Base-by-base conservation (phyloP, 352 stramenopile species). In the Globisporangium viniferum region DNA sequence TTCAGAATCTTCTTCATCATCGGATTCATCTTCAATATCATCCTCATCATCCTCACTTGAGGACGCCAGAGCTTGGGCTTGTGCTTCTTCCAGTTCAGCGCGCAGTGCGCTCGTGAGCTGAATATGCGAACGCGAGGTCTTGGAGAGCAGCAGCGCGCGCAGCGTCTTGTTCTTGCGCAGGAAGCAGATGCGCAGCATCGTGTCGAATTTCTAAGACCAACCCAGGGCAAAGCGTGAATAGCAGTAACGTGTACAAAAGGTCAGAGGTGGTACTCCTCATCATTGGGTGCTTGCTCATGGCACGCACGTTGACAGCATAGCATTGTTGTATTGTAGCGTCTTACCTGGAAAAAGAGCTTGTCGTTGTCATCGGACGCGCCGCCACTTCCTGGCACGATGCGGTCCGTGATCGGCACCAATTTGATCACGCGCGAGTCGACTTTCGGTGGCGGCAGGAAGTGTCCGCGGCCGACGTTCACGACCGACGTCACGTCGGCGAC, bases 161-260 rank as follows among this genome's bases (percentile, higher is more conserved):
- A 96, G 70, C 36, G 89, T 96, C 73, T 96, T 96, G 73, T 96
- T 96, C 73, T 95, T 94, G 53, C 87, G 84, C 41, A 81, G 72
- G 62, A 96, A 96, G 54, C 76, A 89, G 54, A 94, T 70, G 41
- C 86, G 82, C 35, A 96, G 70, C 29, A 96, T 59, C 22, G 81
- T 77, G 48, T 94, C 88, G 61, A 94, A 93, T 60, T 87, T 84
- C 77, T 90, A 75, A 22, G 9, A 41, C 12, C 36, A 53, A n/a
- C 12, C 18, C 44, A 51, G 41, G 15, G 41, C 15, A 49, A 49
- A 49, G n/a, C 5, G 41, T 41, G 5, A n/a, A n/a, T 9, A 46
- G 49, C 14, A 24, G 64, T 8, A 51, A 44, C 24, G 24, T 24
- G 35, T 9, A 8, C 12, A 48, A 54, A 29, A 54, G 4, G 18